Evolutionary conservation across 768 basidiomycete species (phyloP), one percentile per base, ranked within the genome.

Genomic region (Termitomyces sp.): DNA sequence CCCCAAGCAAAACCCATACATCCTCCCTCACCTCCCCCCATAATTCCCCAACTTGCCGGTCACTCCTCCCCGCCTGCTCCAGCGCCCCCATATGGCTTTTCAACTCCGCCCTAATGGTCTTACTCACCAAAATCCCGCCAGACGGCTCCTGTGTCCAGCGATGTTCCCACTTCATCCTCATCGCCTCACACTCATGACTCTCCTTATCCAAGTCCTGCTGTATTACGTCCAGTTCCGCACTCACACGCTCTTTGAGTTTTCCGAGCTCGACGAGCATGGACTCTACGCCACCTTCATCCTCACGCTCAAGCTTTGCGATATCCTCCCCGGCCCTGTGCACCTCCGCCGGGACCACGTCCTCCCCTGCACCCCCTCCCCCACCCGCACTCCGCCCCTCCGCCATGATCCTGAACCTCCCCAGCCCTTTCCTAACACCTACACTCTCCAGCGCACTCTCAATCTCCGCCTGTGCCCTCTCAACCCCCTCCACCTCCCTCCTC

Each of bases 101-200:
- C 58, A 98, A 74, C 69, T 95, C 94, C 63, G 85, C 85, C 14
- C 95, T 81, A 59, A 91, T 72, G 6, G 79, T 74, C 71, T 91
- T 89, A 48, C 89, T 91, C 60, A 87, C 74, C 1, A 83, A 80
- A 0, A 92, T 11, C 15, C 25, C 53, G 5, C 38, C 87, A 5
- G 89, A 89, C 0, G 96, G 96, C 9, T 84, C 82, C 73, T 97
- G 96, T 8, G 89, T 87, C 89, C 93, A 98, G 34, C 84, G 72
- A 65, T 94, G 88, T 36, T 89, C 89, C 72, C 93, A 96, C 72
- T 90, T 90, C 68, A 94, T 89, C 59, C 95, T 79, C 86, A 88
- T 85, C 53, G 82, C 79, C 74, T 99, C 96, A 74, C 95, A 98
- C 51, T 95, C 94, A 65, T 86, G 78, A 38, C 85, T 87, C 74